Evolutionary conservation across 225 moss, liverwort and hornwort genomes (phyloP), one percentile per base, ranked within the genome.

Genomic region (Lunularia cruciata): DNA sequence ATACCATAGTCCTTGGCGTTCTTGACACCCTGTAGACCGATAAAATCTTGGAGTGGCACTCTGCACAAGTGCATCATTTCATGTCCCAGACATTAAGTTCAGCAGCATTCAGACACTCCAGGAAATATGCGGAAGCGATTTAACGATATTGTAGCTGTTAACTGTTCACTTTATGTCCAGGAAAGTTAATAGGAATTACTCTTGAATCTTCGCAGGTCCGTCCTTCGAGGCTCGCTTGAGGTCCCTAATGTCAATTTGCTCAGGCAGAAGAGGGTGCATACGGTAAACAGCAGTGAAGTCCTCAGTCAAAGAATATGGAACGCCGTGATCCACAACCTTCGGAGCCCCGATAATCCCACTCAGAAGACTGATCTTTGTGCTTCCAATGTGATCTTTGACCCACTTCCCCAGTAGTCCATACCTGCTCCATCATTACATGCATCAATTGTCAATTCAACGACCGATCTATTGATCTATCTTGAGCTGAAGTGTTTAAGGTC

Each of bases 281-380:
- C 87, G 85, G 68, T 90, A 90, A 33, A 90, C 90, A 31, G 77
- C 48, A 27, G 78, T 81, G 71, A 90, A 90, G 33, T 90, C 90
- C 75, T 90, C 90, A 12, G 84, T 88, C 10, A 90, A 78, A 13
- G 87, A 86, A 57, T 90, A 90, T 0, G 90, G 86, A 35, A 84
- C 90, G 20, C 82, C 84, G 25, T 61, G 61, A 35, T 90, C 80
- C 47, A 86, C 82, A 57, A 32, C 63, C 35, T 82, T 80, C 52
- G 83, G 27, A 69, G 80, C 67, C 6, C 90, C 90, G 13, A 82
- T 79, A 63, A 88, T 61, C 6, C 90, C 90, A 57, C 84, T 87
- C 14, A 90, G 69, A 26, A 78, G 27, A 12, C 32, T 19, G 47
- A 70, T 16, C 0, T 75, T 75, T 3, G 80, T 74, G 13, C 62